These are phyloP conservation scores for Neoboletus subvelutipes DNA, from an alignment of 768 basidiomycete genomes.

Conservation along the genomic window DNA sequence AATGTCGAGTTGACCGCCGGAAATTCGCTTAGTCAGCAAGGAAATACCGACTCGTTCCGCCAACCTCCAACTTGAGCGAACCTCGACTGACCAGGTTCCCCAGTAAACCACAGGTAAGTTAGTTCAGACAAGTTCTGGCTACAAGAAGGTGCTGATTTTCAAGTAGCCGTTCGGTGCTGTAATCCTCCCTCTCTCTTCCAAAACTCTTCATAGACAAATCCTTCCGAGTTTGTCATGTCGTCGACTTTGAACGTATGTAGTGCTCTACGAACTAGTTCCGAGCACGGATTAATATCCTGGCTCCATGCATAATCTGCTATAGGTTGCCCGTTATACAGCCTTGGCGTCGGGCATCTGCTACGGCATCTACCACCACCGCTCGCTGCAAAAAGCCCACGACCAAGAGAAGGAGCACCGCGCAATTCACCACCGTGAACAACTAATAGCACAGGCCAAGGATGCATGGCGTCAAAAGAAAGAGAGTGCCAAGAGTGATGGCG, in stretches of 20 bases:
- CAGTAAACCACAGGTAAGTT: constrained; percentile 11
- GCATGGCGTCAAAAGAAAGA: constrained; percentile 84
- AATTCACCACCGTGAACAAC: constrained; percentile 66
- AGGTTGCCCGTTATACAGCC: constrained; percentile 96
- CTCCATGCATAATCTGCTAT: constrained; percentile 7
- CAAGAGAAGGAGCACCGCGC: constrained; percentile 72
- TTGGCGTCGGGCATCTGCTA: constrained; percentile 85
- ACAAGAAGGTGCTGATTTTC: constrained; percentile 1
- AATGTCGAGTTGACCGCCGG: background rate
- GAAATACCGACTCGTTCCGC: constrained; percentile 31
- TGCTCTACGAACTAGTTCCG: background rate
- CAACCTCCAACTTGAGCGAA: constrained; percentile 13
- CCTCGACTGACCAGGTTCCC: constrained; percentile 11
- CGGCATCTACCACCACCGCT: constrained; percentile 89
- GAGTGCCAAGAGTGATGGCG: constrained; percentile 46
- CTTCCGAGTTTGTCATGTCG: constrained; percentile 50
- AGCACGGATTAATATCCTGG: constrained; percentile 1
- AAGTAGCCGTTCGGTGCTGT: constrained; percentile 16
- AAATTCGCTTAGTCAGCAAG: constrained; percentile 30
- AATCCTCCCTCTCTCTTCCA: constrained; percentile 12
- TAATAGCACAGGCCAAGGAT: constrained; percentile 85
- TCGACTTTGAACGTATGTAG: constrained; percentile 73
- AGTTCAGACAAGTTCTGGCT: background rate
- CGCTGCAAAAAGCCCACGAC: constrained; percentile 81
- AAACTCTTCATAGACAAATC: constrained; percentile 10